These are phyloP conservation scores for Rutidosis leptorrhynchoides DNA, from an alignment of 129 eudicot genomes.

Conservation along the genomic window DNA sequence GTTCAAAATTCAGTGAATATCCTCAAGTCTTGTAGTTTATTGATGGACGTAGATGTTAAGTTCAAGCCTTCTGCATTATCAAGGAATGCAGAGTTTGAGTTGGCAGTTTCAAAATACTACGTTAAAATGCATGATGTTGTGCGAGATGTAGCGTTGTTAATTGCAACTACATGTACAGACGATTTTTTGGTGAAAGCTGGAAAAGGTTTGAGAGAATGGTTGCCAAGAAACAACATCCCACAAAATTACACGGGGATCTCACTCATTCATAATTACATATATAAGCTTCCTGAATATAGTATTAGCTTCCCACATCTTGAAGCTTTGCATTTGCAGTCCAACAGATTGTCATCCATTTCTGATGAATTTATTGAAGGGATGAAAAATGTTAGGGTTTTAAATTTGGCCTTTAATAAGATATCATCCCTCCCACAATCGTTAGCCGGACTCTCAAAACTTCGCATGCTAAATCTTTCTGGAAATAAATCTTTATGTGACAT, in stretches of 20 bases:
- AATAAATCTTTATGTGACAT: not conserved
- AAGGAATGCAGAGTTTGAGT: too few relatives aligned
- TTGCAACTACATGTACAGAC: not conserved
- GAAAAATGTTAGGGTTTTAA: not conserved
- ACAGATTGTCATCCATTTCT: not conserved
- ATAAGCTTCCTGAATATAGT: not conserved
- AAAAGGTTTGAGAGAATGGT: slow-evolving; percentile 4
- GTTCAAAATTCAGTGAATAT: slow-evolving; percentile 8
- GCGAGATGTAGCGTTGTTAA: too few relatives aligned
- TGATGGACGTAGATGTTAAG: too few relatives aligned
- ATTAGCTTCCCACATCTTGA: not conserved
- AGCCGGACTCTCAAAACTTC: not conserved
- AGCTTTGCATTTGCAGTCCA: not conserved
- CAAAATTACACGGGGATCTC: slow-evolving; percentile 19
- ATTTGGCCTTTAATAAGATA: not conserved
- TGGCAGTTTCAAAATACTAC: too few relatives aligned
- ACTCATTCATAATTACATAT: not conserved
- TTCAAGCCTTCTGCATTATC: too few relatives aligned
- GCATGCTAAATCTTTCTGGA: not conserved
- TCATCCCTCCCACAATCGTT: slow-evolving; percentile 5
- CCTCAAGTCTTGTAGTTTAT: too few relatives aligned
- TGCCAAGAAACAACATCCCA: not conserved
- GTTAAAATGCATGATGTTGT: not conserved
- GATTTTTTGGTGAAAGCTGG: not conserved
- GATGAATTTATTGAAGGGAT: slow-evolving; percentile 3